Conservation (phyloP, 176 grass and related monocot species). For the Musa beccarii region DNA sequence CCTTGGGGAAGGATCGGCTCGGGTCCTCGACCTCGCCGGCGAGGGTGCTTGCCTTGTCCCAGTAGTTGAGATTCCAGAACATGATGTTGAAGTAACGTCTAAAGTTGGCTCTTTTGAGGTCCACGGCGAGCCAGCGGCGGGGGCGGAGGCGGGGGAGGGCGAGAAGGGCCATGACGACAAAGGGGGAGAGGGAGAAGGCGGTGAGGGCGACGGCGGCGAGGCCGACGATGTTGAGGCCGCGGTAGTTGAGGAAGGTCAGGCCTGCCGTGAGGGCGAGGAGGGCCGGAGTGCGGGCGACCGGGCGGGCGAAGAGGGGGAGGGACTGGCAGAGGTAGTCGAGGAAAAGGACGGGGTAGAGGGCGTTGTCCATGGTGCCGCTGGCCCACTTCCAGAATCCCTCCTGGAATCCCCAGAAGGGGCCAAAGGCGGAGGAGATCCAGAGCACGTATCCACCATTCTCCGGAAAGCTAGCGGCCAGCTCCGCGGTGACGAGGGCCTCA, state of each 20-base stretch:
- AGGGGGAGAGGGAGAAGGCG: conserved; percentile 86
- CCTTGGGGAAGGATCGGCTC: conserved; percentile 50
- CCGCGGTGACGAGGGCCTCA: conserved; percentile 78
- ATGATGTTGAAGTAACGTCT: conserved; percentile 81
- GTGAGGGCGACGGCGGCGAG: conserved; percentile 68
- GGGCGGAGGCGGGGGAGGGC: conserved; percentile 64
- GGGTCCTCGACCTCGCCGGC: conserved; percentile 79
- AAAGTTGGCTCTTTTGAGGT: conserved; percentile 31
- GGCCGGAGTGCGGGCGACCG: conserved; percentile 23
- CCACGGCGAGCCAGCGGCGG: conserved; percentile 59
- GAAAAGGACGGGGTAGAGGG: conserved; percentile 90
- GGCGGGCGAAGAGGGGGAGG: conserved; percentile 16
- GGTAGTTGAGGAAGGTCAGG: conserved; percentile 86
- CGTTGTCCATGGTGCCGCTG: conserved; percentile 88
- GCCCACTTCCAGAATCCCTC: conserved; percentile 86
- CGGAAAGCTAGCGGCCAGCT: conserved; percentile 73
- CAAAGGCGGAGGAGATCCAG: conserved; percentile 87
- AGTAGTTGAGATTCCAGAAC: conserved; percentile 99
- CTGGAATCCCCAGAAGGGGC: conserved; percentile 64
- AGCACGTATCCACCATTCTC: conserved; percentile 79
- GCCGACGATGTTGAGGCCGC: conserved; percentile 76
- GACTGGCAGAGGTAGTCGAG: conserved; percentile 59
- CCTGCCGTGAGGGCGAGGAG: conserved; percentile 48
- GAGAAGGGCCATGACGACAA: conserved; percentile 58
- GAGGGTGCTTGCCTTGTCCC: conserved; percentile 93